A percentile compares a stretch with the other conserved stretches of the same genome.
These are phyloP conservation scores for Rhizophagus clarus DNA, from an alignment of 192 early-diverging fungal species.

Conservation along the genomic window DNA sequence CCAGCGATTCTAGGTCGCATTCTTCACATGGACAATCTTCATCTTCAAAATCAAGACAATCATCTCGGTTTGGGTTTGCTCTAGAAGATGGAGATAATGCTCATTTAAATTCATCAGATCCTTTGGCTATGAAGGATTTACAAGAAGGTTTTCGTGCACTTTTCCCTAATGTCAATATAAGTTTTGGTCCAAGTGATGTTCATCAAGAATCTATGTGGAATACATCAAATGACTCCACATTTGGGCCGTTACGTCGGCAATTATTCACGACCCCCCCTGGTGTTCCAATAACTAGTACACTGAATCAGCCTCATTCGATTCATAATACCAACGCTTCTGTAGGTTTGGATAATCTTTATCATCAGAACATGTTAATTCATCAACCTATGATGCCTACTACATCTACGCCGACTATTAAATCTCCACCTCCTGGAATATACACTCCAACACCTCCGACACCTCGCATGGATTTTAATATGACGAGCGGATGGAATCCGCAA, in stretches of 20 bases:
- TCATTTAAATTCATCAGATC: conserved; percentile 27
- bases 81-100: conserved; percentile 36
- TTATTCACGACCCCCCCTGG: conserved; percentile 30
- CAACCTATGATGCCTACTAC: conserved; percentile 7
- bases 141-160: conserved; percentile 57
- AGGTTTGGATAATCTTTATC: conserved; percentile 23
- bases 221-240: conserved; percentile 35
- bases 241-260: conserved; percentile 26
- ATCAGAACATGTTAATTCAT: conserved; percentile 34
- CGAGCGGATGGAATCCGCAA: conserved; percentile 27
- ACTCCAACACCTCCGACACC: conserved; percentile 24
- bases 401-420: conserved; percentile 38
- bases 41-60: conserved; percentile 40
- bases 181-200: conserved; percentile 46
- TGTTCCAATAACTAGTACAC: conserved; percentile 24
- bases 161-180: conserved; percentile 64
- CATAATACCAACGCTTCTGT: conserved; percentile 3
- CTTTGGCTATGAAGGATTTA: conserved; percentile 48
- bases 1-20: conserved; percentile 1
- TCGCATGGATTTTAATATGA: conserved; percentile 24
- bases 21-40: background rate
- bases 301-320: conserved; percentile 24
- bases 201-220: conserved; percentile 24
- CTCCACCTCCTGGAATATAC: conserved; percentile 49
- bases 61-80: conserved; percentile 52